Base-by-base conservation (phyloP, 768 basidiomycete species). In the Phanerochaete carnosa region DNA sequence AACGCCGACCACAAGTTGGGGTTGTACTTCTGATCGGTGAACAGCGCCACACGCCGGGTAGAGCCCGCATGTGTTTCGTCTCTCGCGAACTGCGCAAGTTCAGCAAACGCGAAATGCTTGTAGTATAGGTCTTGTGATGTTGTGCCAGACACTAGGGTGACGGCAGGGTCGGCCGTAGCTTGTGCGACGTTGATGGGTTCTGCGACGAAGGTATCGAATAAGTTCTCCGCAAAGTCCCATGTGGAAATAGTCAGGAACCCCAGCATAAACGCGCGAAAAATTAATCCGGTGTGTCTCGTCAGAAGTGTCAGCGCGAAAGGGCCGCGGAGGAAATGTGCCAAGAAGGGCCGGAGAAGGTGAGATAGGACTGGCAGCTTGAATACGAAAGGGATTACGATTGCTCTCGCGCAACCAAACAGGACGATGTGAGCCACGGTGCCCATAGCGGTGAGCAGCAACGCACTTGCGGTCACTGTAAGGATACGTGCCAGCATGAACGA, bases 1-100 rank as follows among this genome's bases (percentile, higher is more conserved):
- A 92, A 73, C 1, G 77, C 77, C 22, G 75, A 76, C 91, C 92
- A 93, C 9, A 90, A 72, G 55, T 75, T 83, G 0, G 85, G 86
- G 8, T 74, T 77, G 55, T 83, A 82, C 64, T 87, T 88, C 66
- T 88, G 86, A 64, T 92, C 89, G 0, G 79, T 79, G 65, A 90
- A 92, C 0, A 92, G 67, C 0, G 82, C 78, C 0, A 79, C 78
- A 12, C 88, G 79, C 33, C 78, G 79, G 0, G 79, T 68, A 12
- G 74, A 68, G 0, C 79, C 79, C 1, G 74, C 65, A 2, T 79
- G 49, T 3, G 78, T 75, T 5, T 72, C 71, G 23, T 80, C 80
- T n/a, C 72, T 69, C 0, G 86, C 79, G 12, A 90, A 66, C 3
- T 76, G 75, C 11, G 72, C 72, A 43, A 94, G 77, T 62, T 92